Evolutionary conservation across 345 rosid genomes (phyloP).

Genomic region (Garcia nutans): DNA sequence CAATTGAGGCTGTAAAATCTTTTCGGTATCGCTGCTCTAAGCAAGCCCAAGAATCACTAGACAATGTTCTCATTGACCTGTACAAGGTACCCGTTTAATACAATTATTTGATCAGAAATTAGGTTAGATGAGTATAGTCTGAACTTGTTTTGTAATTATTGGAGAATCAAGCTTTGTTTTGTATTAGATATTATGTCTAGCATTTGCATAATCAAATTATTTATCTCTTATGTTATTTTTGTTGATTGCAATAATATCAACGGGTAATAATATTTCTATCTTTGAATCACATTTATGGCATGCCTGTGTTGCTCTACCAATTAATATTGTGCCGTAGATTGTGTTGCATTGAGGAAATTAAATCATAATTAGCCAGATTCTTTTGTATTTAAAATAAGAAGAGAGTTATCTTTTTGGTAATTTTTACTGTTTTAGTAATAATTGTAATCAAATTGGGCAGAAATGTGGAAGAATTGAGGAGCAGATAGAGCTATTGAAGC

Average conservation of each 20-base stretch:
- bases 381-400: background rate
- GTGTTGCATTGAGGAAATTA: no score
- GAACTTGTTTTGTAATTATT: background rate
- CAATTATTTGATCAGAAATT: background rate
- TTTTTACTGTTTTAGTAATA: background rate
- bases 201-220: background rate
- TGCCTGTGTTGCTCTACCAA: no score
- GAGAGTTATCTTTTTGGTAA: background rate
- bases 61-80: constrained; percentile 87
- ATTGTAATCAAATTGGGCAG: constrained; percentile 32
- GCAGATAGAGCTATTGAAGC: constrained; percentile 73
- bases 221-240: background rate
- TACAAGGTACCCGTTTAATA: constrained; percentile 61
- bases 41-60: constrained; percentile 85
- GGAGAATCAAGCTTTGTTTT: background rate
- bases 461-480: constrained; percentile 86
- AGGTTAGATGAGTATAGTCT: background rate
- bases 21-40: constrained; percentile 80
- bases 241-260: background rate
- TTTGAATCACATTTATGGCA: no score
- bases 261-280: background rate
- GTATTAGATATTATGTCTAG: background rate
- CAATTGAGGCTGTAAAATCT: constrained; percentile 87
- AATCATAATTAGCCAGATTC: background rate
- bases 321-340: no score